These are phyloP conservation scores for Umbelopsis sp. DNA, from an alignment of 192 early-diverging fungal species.

Conservation along the genomic window DNA sequence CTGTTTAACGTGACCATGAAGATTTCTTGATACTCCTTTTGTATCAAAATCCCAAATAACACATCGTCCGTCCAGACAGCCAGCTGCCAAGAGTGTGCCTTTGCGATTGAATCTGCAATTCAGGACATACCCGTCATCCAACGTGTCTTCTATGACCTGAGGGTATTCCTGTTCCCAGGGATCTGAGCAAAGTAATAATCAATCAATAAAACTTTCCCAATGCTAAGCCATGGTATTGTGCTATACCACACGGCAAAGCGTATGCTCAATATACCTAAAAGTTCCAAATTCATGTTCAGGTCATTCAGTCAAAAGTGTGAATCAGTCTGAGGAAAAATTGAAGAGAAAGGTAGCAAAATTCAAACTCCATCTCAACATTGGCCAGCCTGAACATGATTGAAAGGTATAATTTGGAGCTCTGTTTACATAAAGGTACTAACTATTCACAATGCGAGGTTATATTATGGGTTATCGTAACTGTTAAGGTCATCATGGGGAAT, in stretches of 20 bases:
- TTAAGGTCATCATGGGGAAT: not conserved
- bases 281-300: slow-evolving; percentile 34
- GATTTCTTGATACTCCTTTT: slow-evolving; percentile 66
- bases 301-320: not conserved
- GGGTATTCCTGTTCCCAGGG: slow-evolving; percentile 85
- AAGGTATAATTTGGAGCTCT: not conserved
- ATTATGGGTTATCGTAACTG: slow-evolving; percentile 13
- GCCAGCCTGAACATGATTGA: no score
- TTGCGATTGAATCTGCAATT: slow-evolving; percentile 77
- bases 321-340: no score
- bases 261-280: slow-evolving; percentile 22
- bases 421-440: not conserved
- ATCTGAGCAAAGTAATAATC: slow-evolving; percentile 42
- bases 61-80: slow-evolving; percentile 77
- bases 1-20: slow-evolving; percentile 75
- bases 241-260: no score
- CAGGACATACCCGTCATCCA: slow-evolving; percentile 70
- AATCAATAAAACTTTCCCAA: not conserved
- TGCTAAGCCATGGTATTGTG: not conserved
- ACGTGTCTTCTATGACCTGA: slow-evolving; percentile 73
- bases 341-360: not conserved
- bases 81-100: slow-evolving; percentile 83
- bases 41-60: slow-evolving; percentile 91
- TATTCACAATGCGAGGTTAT: not conserved
- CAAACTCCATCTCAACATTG: not conserved